Evolutionary conservation across 1,284 basidiomycete genomes (phyloP).

Genomic region (Boletus semigastroideus): DNA sequence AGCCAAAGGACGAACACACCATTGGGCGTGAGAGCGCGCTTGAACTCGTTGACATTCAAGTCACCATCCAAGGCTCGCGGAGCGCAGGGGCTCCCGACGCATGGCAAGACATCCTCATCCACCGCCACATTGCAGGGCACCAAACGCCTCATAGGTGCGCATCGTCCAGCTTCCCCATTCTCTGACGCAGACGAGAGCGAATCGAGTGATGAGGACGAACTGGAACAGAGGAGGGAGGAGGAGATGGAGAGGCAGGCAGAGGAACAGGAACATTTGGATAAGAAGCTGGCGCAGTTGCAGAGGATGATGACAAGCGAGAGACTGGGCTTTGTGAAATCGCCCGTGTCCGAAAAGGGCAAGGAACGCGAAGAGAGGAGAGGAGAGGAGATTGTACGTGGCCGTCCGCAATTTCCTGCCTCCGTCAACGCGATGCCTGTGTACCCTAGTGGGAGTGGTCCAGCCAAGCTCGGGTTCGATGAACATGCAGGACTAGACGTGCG

Average conservation of each 20-base stretch:
- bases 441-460: constrained; percentile 11
- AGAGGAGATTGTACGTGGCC: constrained; percentile 43
- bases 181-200: constrained; percentile 40
- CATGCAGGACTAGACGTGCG: constrained; percentile 35
- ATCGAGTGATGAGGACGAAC: constrained; percentile 56
- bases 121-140: constrained; percentile 60
- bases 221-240: constrained; percentile 58
- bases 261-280: constrained; percentile 62
- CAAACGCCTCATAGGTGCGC: constrained; percentile 29
- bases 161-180: constrained; percentile 44
- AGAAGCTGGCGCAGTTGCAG: constrained; percentile 65
- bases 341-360: constrained; percentile 28
- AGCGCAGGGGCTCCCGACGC: constrained; percentile 23
- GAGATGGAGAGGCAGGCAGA: constrained; percentile 64
- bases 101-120: constrained; percentile 61
- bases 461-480: constrained; percentile 19
- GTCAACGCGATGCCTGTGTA: constrained; percentile 9
- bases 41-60: constrained; percentile 60
- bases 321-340: constrained; percentile 65
- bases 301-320: constrained; percentile 69
- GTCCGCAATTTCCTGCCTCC: constrained; percentile 36
- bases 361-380: constrained; percentile 14
- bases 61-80: constrained; percentile 29
- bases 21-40: constrained; percentile 61
- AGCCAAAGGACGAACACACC: constrained; percentile 48